A percentile compares a stretch with the other conserved stretches of the same genome.
These are phyloP conservation scores for Pontederia crassipes DNA, from an alignment of 176 grass and related monocot species.

Conservation along the genomic window DNA sequence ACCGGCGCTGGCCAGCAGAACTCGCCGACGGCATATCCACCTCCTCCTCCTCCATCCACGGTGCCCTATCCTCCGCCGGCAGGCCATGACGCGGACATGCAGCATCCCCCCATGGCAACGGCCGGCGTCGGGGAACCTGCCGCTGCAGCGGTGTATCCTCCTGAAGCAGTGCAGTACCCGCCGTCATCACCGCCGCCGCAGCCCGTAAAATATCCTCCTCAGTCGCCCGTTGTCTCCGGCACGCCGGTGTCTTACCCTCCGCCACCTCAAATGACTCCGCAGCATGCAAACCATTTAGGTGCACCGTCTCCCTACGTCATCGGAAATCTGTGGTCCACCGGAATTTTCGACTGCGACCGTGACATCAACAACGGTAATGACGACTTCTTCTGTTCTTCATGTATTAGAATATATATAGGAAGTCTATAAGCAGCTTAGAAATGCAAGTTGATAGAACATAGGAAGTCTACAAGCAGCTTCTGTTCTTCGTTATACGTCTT, in stretches of 20 bases:
- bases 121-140: no score
- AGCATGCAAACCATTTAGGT: neutral
- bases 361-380: neutral
- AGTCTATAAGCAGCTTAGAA: neutral
- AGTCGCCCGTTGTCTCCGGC: neutral
- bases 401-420: neutral
- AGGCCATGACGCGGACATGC: neutral
- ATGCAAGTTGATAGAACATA: no score
- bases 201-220: neutral
- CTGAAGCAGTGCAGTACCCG: neutral
- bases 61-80: neutral
- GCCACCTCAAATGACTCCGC: neutral
- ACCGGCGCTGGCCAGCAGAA: no score
- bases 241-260: neutral
- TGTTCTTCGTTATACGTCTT: no score
- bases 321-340: constrained; percentile 4
- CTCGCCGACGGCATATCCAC: no score
- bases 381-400: no score
- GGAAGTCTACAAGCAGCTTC: no score
- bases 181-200: neutral
- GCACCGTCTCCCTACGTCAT: neutral
- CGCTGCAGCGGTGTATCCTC: neutral
- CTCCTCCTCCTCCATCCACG: no score
- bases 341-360: constrained; percentile 6
- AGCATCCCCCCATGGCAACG: neutral